Percentiles rank a stretch among this genome's conserved stretches.
Evolutionary conservation across 208 protist species (phyloP).

Genomic region (Kentomonas sorsogonicus): DNA sequence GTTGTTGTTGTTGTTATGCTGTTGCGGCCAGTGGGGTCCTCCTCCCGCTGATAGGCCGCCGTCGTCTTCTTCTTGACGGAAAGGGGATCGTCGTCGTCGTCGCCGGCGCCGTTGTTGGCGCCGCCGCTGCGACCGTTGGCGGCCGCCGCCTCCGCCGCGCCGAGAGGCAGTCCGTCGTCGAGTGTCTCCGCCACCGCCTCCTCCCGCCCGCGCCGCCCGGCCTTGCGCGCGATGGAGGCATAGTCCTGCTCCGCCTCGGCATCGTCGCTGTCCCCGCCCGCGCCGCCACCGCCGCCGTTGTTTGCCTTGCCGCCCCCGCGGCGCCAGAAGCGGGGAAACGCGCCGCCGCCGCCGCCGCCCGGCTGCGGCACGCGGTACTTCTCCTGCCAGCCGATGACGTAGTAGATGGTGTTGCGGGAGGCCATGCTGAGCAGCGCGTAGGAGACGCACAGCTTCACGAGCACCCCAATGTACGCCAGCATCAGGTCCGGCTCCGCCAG

Average conservation of each 20-base stretch:
- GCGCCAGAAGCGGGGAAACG: neutral
- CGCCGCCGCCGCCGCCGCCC: neutral
- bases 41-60: too few relatives aligned
- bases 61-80: too few relatives aligned
- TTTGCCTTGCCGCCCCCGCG: neutral
- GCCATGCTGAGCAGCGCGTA: slow-evolving; percentile 43
- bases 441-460: slow-evolving; percentile 53
- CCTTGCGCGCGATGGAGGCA: neutral
- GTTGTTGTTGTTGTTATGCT: too few relatives aligned
- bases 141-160: too few relatives aligned
- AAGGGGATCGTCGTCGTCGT: too few relatives aligned
- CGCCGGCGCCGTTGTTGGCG: too few relatives aligned
- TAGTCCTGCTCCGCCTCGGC: neutral
- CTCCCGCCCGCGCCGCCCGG: neutral
- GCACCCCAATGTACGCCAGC: slow-evolving; percentile 42
- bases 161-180: too few relatives aligned
- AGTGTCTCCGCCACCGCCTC: too few relatives aligned
- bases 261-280: neutral
- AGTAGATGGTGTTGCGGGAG: slow-evolving; percentile 50
- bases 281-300: neutral
- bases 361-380: slow-evolving; percentile 23
- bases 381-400: slow-evolving; percentile 36
- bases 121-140: too few relatives aligned
- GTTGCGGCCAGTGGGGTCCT: too few relatives aligned
- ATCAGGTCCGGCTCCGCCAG: slow-evolving; percentile 29